Base-by-base conservation (phyloP, 2,329 filamentous ascomycete genomes). In the Talaromyces sp. region DNA sequence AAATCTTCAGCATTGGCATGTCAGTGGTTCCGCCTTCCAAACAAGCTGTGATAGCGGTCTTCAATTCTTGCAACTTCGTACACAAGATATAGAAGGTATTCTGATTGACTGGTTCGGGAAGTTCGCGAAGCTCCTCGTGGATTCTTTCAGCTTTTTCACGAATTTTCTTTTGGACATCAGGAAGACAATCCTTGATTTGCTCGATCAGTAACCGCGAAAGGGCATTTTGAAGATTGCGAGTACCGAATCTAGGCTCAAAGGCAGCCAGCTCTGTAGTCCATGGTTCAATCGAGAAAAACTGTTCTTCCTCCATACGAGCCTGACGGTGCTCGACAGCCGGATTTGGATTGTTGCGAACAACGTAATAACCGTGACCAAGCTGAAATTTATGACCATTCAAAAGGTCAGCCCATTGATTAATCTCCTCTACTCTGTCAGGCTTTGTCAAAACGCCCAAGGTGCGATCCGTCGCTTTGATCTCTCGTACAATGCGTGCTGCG, bases 381-480 rank as follows among this genome's bases (percentile, higher is more conserved):
- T 69, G 67, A 60, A 89, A 89, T 1, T 82, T 81, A 1, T 82
- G 68, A 0, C 84, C 84, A 0, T 78, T 75, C 4, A 96, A 78
- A 57, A 91, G 86, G 0, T 80, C 75, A 0, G 83, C 68, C 81
- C 88, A 89, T 57, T 86, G 84, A 0, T 77, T 74, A 0, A 83
- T 75, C 0, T 73, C 68, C 0, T 84, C 81, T 0, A 91, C 73
- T 0, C 88, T 80, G 61, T 96, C 92, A 0, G 91, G 91, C 66
- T 96, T 96, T 0, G 91, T 96, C 15, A 96, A 79, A 0, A 96
- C 88, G 0, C 89, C 89, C 55, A 89, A 79, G 1, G 86, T 89
- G 1, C 87, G 79, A 3, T 77, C 62, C 2, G 81, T 77, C 0
- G 87, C 87, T 1, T 77, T 77, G 1, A 83, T 74, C 41, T 80